Evolutionary conservation across 2,329 filamentous ascomycete species (phyloP).

Genomic region (Aureobasidium leucospermi): DNA sequence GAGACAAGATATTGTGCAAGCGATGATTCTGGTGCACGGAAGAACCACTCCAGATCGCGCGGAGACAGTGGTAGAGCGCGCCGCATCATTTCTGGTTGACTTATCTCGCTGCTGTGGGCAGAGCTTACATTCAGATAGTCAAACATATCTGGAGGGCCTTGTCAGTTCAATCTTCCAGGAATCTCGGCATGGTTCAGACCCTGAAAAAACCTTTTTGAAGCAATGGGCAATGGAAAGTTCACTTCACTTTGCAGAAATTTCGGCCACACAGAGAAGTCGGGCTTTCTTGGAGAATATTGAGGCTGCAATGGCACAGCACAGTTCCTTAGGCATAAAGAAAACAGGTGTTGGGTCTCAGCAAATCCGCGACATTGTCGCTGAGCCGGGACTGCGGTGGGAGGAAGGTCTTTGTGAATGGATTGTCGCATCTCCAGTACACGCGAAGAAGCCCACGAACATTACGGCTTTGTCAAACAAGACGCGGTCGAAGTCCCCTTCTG

Average conservation of each 20-base stretch:
- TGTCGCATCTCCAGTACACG: conserved; percentile 30
- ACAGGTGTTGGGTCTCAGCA: conserved; percentile 14
- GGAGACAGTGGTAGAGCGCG: background rate
- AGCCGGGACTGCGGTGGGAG: conserved; percentile 33
- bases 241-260: conserved; percentile 30
- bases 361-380: background rate
- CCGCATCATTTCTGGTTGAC: conserved; percentile 27
- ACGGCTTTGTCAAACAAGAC: background rate
- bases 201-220: conserved; percentile 22
- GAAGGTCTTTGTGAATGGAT: conserved; percentile 41
- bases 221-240: conserved; percentile 30
- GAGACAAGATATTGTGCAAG: background rate
- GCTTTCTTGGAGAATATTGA: conserved; percentile 27
- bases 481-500: background rate
- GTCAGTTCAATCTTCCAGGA: conserved; percentile 24
- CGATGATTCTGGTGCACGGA: background rate
- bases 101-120: conserved; percentile 30
- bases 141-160: conserved; percentile 24
- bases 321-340: conserved; percentile 22
- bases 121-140: conserved; percentile 26
- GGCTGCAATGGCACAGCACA: conserved; percentile 25
- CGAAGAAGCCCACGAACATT: background rate
- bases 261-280: conserved; percentile 22
- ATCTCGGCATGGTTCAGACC: conserved; percentile 23
- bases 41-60: background rate